Conservation (phyloP, 2,329 filamentous ascomycete genomes). For the Trichoderma citrinoviride region DNA sequence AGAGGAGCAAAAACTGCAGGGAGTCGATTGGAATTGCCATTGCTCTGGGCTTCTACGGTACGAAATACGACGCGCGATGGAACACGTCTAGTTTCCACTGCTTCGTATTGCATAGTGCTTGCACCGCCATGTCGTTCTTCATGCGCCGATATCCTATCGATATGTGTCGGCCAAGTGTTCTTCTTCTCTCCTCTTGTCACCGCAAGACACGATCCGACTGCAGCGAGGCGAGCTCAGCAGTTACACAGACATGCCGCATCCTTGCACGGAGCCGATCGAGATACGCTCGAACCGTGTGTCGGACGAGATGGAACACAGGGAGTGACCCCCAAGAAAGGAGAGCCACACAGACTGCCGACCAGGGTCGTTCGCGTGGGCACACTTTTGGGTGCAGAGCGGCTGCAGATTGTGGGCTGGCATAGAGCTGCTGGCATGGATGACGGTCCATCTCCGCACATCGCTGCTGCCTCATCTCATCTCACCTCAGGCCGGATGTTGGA, state of each 20-base stretch:
- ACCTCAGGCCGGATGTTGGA: constrained; percentile 4
- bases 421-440: background rate
- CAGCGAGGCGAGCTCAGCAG: background rate
- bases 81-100: constrained; percentile 1
- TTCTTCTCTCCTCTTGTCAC: background rate
- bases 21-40: background rate
- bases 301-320: background rate
- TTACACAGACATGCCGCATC: background rate
- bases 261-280: constrained; percentile 14
- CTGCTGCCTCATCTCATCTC: constrained; percentile 11
- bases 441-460: constrained; percentile 9
- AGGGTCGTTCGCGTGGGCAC: background rate
- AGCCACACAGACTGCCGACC: background rate
- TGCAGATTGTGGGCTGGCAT: background rate
- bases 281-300: constrained; percentile 10
- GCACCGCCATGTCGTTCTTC: background rate
- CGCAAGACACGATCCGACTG: background rate
- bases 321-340: constrained; percentile 4
- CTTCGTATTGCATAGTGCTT: background rate
- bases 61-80: background rate
- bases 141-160: background rate
- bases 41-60: background rate
- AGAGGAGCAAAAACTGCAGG: background rate
- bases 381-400: background rate
- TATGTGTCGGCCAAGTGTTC: background rate